These are phyloP conservation scores for Gynostemma pentaphyllum DNA, from an alignment of 306 rosid genomes.

Conservation along the genomic window DNA sequence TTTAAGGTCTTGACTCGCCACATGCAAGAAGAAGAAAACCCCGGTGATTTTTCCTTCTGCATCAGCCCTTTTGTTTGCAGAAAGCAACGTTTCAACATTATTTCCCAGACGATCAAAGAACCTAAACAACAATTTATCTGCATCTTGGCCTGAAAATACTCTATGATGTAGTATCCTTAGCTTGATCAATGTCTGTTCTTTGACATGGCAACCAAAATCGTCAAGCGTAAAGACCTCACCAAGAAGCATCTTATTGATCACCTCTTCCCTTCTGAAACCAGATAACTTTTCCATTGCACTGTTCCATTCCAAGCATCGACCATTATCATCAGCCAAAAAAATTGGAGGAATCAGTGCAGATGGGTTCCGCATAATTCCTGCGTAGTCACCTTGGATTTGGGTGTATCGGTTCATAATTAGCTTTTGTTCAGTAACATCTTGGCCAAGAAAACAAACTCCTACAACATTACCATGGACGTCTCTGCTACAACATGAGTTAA, in stretches of 20 bases:
- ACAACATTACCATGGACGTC: slow-evolving; percentile 24
- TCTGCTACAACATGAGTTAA: slow-evolving; percentile 33
- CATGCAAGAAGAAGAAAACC: slow-evolving; percentile 30
- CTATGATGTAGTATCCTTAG: slow-evolving; percentile 24
- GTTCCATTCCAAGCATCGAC: slow-evolving; percentile 34
- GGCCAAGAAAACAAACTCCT: slow-evolving; percentile 28
- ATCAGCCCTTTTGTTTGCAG: slow-evolving; percentile 24
- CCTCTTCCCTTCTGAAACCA: slow-evolving; percentile 32
- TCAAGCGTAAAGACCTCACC: slow-evolving; percentile 33
- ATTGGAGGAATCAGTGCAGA: slow-evolving; percentile 36
- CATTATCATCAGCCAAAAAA: slow-evolving; percentile 29
- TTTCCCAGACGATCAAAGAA: slow-evolving; percentile 23
- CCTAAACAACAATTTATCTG: slow-evolving; percentile 24
- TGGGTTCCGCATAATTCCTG: slow-evolving; percentile 29
- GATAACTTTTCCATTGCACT: slow-evolving; percentile 32
- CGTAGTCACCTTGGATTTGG: slow-evolving; percentile 32
- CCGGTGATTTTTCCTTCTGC: slow-evolving; percentile 24
- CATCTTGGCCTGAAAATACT: slow-evolving; percentile 21
- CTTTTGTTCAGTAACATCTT: slow-evolving; percentile 31
- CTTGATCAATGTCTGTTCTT: slow-evolving; percentile 28
- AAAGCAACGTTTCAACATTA: slow-evolving; percentile 26
- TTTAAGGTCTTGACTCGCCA: slow-evolving; percentile 32
- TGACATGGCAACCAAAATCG: slow-evolving; percentile 25
- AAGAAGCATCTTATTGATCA: slow-evolving; percentile 20
- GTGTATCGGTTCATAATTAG: slow-evolving; percentile 27